These are phyloP conservation scores for Didymella glomerata DNA, from an alignment of 2,329 filamentous ascomycete species.

Conservation along the genomic window DNA sequence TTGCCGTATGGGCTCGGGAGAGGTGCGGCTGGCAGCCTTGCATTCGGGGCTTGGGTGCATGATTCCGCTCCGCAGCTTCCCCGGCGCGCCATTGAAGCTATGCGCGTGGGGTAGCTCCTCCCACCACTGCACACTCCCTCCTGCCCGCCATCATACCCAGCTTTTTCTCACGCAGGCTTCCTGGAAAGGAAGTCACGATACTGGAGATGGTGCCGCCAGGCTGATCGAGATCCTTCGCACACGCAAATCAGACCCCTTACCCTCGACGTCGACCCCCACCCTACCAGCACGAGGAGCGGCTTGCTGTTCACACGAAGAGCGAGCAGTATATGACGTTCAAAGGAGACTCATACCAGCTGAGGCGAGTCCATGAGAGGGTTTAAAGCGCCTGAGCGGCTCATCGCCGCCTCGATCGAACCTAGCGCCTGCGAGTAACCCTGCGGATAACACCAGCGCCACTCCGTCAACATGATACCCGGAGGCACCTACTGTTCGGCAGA, in stretches of 20 bases:
- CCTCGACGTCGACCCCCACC: neutral
- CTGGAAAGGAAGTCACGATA: neutral
- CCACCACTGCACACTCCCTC: slow-evolving; percentile 5
- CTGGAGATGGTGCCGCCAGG: neutral
- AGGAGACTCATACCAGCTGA: neutral
- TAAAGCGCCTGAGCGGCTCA: no score
- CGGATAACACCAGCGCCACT: neutral
- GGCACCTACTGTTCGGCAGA: neutral
- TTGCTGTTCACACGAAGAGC: no score
- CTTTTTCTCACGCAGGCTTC: slow-evolving; percentile 5
- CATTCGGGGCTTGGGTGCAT: neutral
- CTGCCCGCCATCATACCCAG: neutral
- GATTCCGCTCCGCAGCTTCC: slow-evolving; percentile 14
- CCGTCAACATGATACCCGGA: neutral
- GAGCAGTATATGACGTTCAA: neutral
- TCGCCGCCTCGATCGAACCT: no score
- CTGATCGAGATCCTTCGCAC: neutral
- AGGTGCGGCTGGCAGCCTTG: slow-evolving; percentile 5
- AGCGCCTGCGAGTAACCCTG: no score
- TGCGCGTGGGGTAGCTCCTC: slow-evolving; percentile 16
- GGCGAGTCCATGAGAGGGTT: neutral
- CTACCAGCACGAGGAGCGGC: no score
- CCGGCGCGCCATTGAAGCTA: slow-evolving; percentile 2
- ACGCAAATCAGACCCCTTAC: neutral
- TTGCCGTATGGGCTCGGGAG: neutral